These are phyloP conservation scores for Rugosomyces carneus DNA, from an alignment of 1,284 basidiomycete species.

Conservation along the genomic window DNA sequence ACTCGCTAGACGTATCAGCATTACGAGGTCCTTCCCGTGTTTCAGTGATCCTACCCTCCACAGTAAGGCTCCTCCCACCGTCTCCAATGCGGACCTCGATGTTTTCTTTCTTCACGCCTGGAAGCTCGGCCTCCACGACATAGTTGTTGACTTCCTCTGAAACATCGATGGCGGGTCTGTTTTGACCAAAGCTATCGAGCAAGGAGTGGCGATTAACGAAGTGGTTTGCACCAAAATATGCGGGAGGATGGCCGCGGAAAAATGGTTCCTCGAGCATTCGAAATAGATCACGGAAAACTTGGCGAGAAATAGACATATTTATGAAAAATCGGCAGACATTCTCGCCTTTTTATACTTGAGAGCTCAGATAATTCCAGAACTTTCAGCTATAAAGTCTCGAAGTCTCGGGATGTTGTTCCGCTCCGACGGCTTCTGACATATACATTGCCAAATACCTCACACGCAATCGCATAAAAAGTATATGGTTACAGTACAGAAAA, in stretches of 20 bases:
- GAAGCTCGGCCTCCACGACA: constrained; percentile 69
- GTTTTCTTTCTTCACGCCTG: constrained; percentile 74
- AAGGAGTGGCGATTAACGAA: constrained; percentile 26
- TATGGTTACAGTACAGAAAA: too few relatives aligned
- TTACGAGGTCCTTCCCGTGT: constrained; percentile 18
- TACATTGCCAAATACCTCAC: too few relatives aligned
- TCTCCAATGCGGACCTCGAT: constrained; percentile 66
- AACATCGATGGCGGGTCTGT: constrained; percentile 57
- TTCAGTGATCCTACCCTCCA: constrained; percentile 54
- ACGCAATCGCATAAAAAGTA: too few relatives aligned
- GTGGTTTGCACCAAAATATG: constrained; percentile 23
- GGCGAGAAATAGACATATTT: constrained; percentile 59
- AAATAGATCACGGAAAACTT: constrained; percentile 67
- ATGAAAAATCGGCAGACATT: background rate
- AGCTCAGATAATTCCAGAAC: constrained; percentile 10
- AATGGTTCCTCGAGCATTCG: constrained; percentile 60
- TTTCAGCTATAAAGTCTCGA: background rate
- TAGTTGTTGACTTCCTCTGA: constrained; percentile 61
- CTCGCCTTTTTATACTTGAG: constrained; percentile 7
- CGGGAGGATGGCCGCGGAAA: constrained; percentile 28
- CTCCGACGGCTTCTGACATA: too few relatives aligned
- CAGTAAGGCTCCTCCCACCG: constrained; percentile 62
- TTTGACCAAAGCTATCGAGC: constrained; percentile 49
- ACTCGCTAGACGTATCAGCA: constrained; percentile 16
- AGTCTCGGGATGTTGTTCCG: background rate